phyloP scores from a whole-genome alignment of 768 basidiomycete genomes.

The Agrocybe pediades region DNA sequence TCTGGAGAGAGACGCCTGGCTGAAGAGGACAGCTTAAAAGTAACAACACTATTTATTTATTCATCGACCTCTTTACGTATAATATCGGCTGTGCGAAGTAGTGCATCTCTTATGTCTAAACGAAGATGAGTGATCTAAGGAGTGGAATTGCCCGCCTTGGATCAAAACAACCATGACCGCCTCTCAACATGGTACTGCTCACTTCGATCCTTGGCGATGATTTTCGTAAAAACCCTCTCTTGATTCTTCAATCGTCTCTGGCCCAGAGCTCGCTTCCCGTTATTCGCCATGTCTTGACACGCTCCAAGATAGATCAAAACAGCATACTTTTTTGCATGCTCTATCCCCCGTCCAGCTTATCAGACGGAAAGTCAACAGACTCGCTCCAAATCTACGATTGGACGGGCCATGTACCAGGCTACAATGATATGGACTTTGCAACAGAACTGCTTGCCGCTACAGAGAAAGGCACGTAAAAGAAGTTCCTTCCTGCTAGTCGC shows the following conservation, averaged over 20 bases:
- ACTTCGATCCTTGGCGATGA: constrained; percentile 21
- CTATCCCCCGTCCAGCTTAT: constrained; percentile 49
- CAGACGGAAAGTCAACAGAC: constrained; percentile 24
- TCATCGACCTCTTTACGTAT: constrained; percentile 1
- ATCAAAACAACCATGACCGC: constrained; percentile 17
- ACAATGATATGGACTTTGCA: constrained; percentile 26
- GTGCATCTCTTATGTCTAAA: no score
- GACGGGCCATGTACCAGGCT: constrained; percentile 23
- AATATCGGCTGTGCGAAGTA: neutral
- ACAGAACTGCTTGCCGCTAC: constrained; percentile 42
- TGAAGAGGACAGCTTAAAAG: constrained; percentile 21
- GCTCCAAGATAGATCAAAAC: constrained; percentile 11
- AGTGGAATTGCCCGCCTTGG: constrained; percentile 6
- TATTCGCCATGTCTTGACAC: constrained; percentile 45
- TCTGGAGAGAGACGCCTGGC: constrained; percentile 51
- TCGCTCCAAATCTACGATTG: constrained; percentile 39
- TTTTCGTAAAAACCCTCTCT: constrained; percentile 37
- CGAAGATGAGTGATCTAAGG: neutral
- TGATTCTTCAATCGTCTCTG: constrained; percentile 61
- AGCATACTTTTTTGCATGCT: constrained; percentile 56
- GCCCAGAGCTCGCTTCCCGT: constrained; percentile 61
- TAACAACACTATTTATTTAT: no score
- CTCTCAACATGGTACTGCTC: constrained; percentile 24
- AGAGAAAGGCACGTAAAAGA: constrained; percentile 36
- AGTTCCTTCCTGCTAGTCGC: neutral